Base-by-base conservation (phyloP, 2,329 filamentous ascomycete genomes). In the Fusarium equiseti region DNA sequence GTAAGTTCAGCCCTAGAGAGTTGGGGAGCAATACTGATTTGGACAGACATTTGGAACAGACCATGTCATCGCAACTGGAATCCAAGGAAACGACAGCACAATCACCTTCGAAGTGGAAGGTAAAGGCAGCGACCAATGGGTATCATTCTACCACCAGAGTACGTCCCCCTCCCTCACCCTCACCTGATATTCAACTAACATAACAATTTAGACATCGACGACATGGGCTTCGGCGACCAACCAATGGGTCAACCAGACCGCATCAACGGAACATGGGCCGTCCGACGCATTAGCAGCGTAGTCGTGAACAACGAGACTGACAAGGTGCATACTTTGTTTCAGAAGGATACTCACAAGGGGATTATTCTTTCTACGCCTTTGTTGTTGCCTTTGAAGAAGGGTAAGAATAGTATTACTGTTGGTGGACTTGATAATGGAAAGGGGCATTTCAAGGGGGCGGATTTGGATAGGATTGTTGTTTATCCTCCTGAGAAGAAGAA, bases 231-330 rank as follows among this genome's bases (percentile, higher is more conserved):
- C 58, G 87, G 87, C 1, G 84, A 85, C 54, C 83, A 85, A 62
- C 83, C 88, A 3, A 85, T 83, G 45, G 88, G 88, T 8, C 78
- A 80, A 0, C 88, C 88, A 0, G 88, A 90, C 73, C 84, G 88
- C 9, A 89, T 90, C 58, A 85, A 85, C 8, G 88, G 88, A 0
- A 78, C 81, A 0, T 90, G 88, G 88, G 86, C 89, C 65, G 78
- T 90, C 8, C 84, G 88, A 7, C 84, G 88, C 12, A 86, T 90
- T 59, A 85, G 85, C 72, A 89, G 88, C 50, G 88, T 90, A 3
- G 79, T 89, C 0, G 86, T 90, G 4, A 90, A 89, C 65, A 84
- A 82, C 5, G 80, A 80, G 9, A 73, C 71, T 4, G 65, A 76
- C 5, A 75, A 82, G 35, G 79, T 87, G 6, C 83, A 89, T 61